Conservation (phyloP, 257 asterid genomes). For the Primulina huaijiensis region DNA sequence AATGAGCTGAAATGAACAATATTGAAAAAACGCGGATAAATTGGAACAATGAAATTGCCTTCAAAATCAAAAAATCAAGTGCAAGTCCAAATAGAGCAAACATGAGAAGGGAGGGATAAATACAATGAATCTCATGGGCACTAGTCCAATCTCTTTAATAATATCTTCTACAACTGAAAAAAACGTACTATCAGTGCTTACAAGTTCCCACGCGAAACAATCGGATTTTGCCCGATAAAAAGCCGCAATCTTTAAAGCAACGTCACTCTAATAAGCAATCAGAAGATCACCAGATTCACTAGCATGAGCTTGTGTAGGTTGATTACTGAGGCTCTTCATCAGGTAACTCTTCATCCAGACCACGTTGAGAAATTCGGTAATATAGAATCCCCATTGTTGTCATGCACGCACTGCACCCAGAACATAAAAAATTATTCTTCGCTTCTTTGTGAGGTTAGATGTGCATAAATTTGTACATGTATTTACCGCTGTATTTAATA, state of each 20-base stretch:
- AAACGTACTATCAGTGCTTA: constrained; percentile 10
- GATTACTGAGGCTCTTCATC: constrained; percentile 49
- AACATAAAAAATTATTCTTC: constrained; percentile 1
- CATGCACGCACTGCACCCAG: constrained; percentile 82
- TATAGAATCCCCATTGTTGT: constrained; percentile 93
- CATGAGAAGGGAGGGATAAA: not conserved
- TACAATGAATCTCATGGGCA: not conserved
- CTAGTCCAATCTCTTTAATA: not conserved
- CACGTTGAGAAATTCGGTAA: constrained; percentile 78
- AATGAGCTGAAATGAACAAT: not conserved
- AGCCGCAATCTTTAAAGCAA: not conserved
- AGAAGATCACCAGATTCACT: constrained; percentile 12
- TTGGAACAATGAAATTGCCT: not conserved
- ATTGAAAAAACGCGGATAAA: not conserved
- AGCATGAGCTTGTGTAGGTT: not conserved
- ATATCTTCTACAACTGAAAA: constrained; percentile 22
- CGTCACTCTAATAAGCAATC: constrained; percentile 6
- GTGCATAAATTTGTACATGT: not conserved
- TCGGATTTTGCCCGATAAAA: not conserved
- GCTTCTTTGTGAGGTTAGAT: not conserved
- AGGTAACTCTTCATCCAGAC: constrained; percentile 50
- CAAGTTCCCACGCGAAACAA: constrained; percentile 4
- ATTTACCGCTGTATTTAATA: not conserved
- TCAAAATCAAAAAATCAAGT: not conserved
- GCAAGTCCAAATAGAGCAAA: not conserved